Evolutionary conservation across 2,329 filamentous ascomycete species (phyloP).

Genomic region (Microdochium bolleyi): DNA sequence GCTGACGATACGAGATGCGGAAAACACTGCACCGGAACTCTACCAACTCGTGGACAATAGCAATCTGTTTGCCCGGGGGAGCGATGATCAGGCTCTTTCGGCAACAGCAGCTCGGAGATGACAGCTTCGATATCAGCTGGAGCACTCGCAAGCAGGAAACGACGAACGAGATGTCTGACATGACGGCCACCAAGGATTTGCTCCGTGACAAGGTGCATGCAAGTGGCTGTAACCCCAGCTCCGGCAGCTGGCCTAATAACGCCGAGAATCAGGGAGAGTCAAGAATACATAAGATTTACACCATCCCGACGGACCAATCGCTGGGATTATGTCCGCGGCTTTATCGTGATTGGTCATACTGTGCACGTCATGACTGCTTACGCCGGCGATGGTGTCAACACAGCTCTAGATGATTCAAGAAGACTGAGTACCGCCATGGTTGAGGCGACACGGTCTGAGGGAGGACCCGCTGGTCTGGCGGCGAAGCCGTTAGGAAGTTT

Average conservation of each 20-base stretch:
- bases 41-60: constrained; percentile 37
- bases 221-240: constrained; percentile 33
- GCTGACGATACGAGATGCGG: constrained; percentile 30
- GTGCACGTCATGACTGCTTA: constrained; percentile 53
- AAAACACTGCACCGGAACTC: constrained; percentile 31
- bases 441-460: too few species aligned
- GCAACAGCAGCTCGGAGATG: constrained; percentile 40
- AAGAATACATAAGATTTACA: constrained; percentile 23
- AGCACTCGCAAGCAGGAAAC: constrained; percentile 29
- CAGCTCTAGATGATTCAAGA: constrained; percentile 45
- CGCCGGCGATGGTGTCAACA: constrained; percentile 52
- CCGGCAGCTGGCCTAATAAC: constrained; percentile 29
- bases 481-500: too few species aligned
- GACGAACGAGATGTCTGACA: constrained; percentile 32
- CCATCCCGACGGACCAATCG: constrained; percentile 38
- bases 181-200: constrained; percentile 25
- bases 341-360: constrained; percentile 51
- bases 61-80: constrained; percentile 30
- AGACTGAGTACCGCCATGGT: constrained; percentile 36
- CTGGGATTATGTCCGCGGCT: constrained; percentile 38
- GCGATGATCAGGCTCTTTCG: constrained; percentile 30
- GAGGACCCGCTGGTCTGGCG: too few species aligned
- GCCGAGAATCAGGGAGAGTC: constrained; percentile 28
- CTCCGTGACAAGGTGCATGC: constrained; percentile 26
- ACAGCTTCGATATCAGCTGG: constrained; percentile 31